Conservation (phyloP, 2,329 filamentous ascomycete species). For the Berkeleyomyces basicola region DNA sequence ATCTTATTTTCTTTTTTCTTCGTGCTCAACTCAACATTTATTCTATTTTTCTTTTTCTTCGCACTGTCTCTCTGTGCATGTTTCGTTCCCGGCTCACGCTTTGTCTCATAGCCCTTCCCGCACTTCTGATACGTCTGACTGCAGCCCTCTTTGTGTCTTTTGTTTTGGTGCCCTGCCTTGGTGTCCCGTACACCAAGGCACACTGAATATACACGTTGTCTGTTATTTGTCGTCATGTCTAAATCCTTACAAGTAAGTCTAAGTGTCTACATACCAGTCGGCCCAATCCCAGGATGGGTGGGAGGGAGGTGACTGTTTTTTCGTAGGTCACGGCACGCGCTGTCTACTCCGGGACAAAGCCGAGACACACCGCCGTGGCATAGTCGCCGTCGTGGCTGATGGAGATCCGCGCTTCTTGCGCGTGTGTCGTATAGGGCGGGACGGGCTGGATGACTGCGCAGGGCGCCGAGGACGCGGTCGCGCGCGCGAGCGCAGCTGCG, state of each 20-base stretch:
- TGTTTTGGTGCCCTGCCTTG: not conserved
- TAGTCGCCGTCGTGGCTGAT: conserved; percentile 83
- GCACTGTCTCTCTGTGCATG: not conserved
- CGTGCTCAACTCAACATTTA: too few relatives aligned
- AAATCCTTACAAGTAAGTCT: too few relatives aligned
- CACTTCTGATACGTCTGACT: not conserved
- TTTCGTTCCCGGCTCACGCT: not conserved
- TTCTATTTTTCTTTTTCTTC: not conserved
- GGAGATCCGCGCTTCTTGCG: conserved; percentile 48
- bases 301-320: not conserved
- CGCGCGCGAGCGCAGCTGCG: too few relatives aligned
- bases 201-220: not conserved
- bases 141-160: not conserved
- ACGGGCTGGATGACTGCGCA: conserved; percentile 4
- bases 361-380: conserved; percentile 53
- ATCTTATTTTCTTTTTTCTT: not conserved
- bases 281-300: too few relatives aligned
- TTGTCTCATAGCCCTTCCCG: not conserved
- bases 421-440: not conserved
- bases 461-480: not conserved
- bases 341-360: conserved; percentile 16
- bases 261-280: not conserved
- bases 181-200: not conserved
- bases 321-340: not conserved
- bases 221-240: not conserved